Conservation (phyloP, 768 basidiomycete genomes). For the Dendrothele bispora region DNA sequence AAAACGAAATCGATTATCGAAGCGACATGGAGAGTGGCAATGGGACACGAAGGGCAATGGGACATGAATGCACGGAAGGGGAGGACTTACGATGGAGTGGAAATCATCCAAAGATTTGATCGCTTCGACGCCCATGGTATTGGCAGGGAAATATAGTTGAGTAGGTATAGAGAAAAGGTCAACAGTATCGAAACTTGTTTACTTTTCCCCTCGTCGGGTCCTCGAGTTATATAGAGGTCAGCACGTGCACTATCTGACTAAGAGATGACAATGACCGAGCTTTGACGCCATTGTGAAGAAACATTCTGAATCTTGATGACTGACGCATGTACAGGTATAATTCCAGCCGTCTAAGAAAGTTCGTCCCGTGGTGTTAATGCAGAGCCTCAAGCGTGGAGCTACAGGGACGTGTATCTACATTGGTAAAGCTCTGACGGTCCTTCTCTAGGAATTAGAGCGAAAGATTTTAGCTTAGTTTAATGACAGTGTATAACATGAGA, state of each 20-base stretch:
- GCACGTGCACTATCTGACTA: not conserved
- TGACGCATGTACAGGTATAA: not conserved
- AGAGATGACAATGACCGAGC: slow-evolving; percentile 3
- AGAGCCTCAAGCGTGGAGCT: too few relatives aligned
- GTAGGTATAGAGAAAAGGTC: not conserved
- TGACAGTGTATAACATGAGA: not conserved
- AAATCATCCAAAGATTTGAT: slow-evolving; percentile 39
- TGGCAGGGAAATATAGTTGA: not conserved
- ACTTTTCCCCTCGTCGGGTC: not conserved
- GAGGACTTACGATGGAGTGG: slow-evolving; percentile 40
- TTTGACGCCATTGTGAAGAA: not conserved
- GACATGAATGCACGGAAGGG: not conserved
- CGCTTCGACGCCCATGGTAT: slow-evolving; percentile 37
- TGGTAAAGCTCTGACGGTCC: too few relatives aligned
- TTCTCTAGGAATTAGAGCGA: too few relatives aligned
- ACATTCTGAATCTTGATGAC: not conserved
- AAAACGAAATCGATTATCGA: slow-evolving; percentile 40
- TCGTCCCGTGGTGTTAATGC: too few relatives aligned
- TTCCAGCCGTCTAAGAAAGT: too few relatives aligned
- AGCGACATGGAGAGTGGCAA: slow-evolving; percentile 1
- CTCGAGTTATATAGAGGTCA: not conserved
- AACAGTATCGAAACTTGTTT: not conserved
- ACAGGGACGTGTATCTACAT: too few relatives aligned
- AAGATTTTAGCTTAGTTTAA: too few relatives aligned
- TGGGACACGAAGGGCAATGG: not conserved